Percentiles rank a stretch among this genome's conserved stretches.
Conservation (phyloP, 208 protist genomes). For the Leishmania amazonensis region DNA sequence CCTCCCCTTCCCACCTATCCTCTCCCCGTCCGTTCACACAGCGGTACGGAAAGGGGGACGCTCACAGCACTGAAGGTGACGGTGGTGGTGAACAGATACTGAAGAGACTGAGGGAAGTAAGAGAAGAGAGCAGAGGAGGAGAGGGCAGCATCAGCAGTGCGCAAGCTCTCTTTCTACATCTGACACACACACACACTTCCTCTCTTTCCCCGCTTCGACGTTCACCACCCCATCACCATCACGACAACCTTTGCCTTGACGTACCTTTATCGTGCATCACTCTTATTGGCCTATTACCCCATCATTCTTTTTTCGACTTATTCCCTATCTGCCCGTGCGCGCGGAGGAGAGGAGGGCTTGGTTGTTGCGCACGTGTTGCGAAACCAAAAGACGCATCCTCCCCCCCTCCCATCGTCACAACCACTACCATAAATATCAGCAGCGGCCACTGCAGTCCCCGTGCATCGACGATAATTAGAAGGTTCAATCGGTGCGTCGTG, state of each 20-base stretch:
- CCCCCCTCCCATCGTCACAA: not conserved
- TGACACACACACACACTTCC: not conserved
- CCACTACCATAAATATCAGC: not conserved
- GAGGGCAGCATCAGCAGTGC: not conserved
- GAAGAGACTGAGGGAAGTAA: not conserved
- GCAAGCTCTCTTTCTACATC: not conserved
- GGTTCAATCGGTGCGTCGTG: not conserved
- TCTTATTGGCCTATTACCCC: not conserved
- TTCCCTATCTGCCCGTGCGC: not conserved
- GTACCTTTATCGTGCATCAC: not conserved
- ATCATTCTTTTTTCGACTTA: not conserved
- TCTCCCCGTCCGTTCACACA: not conserved
- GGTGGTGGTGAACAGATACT: not conserved
- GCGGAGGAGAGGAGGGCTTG: not conserved
- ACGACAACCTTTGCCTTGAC: not conserved
- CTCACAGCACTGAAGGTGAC: not conserved
- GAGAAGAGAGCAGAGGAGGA: not conserved
- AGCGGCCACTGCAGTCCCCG: not conserved
- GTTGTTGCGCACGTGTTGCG: not conserved
- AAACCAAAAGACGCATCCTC: not conserved
- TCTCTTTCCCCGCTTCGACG: not conserved
- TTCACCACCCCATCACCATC: not conserved
- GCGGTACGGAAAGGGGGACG: not conserved
- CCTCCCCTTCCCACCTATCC: too few relatives aligned
- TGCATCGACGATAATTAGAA: not conserved